Evolutionary conservation across 257 asterid genomes (phyloP), one percentile per base, ranked within the genome.

Genomic region (Nicotiana tomentosiformis): DNA sequence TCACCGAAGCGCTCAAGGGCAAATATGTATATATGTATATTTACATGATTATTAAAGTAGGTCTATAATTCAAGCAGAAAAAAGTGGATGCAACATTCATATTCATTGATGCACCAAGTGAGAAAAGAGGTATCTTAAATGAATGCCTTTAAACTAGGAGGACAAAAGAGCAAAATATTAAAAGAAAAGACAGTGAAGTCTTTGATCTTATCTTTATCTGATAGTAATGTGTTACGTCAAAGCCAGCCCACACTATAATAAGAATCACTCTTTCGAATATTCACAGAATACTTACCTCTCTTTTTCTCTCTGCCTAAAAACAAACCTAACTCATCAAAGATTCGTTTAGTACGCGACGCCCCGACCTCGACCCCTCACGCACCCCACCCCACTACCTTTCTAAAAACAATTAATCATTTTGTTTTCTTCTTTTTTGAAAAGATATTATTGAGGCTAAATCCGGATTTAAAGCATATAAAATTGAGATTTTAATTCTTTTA

Each of bases 311-410:
- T 10, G 80, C 60, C 56, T 18, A 37, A 5, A 11, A n/a, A n/a
- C 4, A 32, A 80, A 46, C 43, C 69, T 10, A 65, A 80, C 55
- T 80, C 76, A 53, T 66, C 82, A 66, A 84, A 91, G 93, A 92
- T 93, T 92, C 95, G 88, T 87, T 77, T 80, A 83, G 87, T 87
- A 89, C 89, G 98, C 97, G 97, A 93, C 97, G 98, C 77, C 92
- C 88, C 97, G 98, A 92, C 93, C 87, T 83, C 88, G 92, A 78
- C 92, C 66, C 60, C 79, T 83, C 91, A 88, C 90, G 86, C 90
- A 61, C 89, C 88, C 80, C 61, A 35, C 66, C 90, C 57, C 37
- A 18, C 55, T 39, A 39, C 32, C 83, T 67, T 14, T 65, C 46
- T 4, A 51, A 32, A 74, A 1, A 29, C 79, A 12, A 11, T 20